Evolutionary conservation across 352 stramenopile species (phyloP), one percentile per base, ranked within the genome.

Genomic region (Phytophthora palmivora): DNA sequence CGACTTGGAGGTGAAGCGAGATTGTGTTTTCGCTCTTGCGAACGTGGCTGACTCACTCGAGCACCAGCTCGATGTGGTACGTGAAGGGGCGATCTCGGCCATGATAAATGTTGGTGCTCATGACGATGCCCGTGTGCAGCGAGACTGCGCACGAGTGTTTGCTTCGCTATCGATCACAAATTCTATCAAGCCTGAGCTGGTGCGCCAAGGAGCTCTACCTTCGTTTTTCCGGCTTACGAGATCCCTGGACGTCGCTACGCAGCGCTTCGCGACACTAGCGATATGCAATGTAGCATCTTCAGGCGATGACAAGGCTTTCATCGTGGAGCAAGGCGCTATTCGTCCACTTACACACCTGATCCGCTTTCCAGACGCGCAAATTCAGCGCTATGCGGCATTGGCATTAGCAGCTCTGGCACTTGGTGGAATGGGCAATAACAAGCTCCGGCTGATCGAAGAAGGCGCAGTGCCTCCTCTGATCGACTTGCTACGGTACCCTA

Each of bases 321-420:
- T 99, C 53, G 86, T 98, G 6, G 92, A 98, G 54, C 77, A 98
- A 63, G 95, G 94, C 3, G 88, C 83, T 12, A 79, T 98, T 38
- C 84, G 94, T n/a, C 89, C 97, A 14, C 82, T 99, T 9, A 94
- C 97, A 12, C 97, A 98, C 61, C 68, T 99, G 39, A 82, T 96
- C 8, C 80, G 95, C 16, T 99, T 98, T 62, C 96, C 95, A 5
- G 95, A 99, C 57, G 78, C 95, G 9, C 92, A 99, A 69, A 98
- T 99, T 57, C 95, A 99, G 75, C 83, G 95, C 3, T 98, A 97
- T 50, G 95, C 96, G 12, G 88, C 93, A 6, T 78, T 99, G 45
- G 86, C 95, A 14, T 70, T 99, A 7, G 95, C 96, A 14, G 96
- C 88, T 19, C 70, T 99, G 19, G 91, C 88, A 1, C 74, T 99